A percentile compares a stretch with the other conserved stretches of the same genome.
phyloP scores from a whole-genome alignment of 2,329 filamentous ascomycete genomes.

The Hymenoscyphus occultus region DNA sequence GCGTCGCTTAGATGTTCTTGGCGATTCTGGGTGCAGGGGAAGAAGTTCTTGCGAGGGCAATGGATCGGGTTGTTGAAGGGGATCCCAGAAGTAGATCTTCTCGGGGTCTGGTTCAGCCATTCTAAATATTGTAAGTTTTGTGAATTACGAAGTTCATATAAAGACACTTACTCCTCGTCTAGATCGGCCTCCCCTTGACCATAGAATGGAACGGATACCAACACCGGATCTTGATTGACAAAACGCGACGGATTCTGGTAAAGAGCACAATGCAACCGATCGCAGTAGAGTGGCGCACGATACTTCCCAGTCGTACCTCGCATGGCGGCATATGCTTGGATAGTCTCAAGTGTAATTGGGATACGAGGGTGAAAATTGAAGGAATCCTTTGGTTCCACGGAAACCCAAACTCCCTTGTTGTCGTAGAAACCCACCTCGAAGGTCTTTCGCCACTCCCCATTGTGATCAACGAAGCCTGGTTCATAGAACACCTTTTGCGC shows the following conservation, averaged over 20 bases:
- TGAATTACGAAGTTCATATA: not conserved
- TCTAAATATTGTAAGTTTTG: not conserved
- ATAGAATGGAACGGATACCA: constrained; percentile 8
- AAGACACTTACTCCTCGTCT: not conserved
- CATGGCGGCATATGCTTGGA: constrained; percentile 24
- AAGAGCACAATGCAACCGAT: constrained; percentile 16
- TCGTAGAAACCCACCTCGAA: not conserved
- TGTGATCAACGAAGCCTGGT: not conserved
- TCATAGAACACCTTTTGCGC: not conserved
- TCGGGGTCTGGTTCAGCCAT: not conserved
- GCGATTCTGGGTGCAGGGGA: not conserved
- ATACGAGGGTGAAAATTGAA: constrained; percentile 17
- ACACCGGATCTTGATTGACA: not conserved
- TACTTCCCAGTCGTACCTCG: constrained; percentile 13
- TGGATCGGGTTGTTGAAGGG: constrained; percentile 6
- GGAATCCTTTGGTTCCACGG: constrained; percentile 6
- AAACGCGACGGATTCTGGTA: constrained; percentile 16
- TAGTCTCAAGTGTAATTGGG: constrained; percentile 22
- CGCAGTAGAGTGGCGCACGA: constrained; percentile 18
- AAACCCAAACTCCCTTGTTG: not conserved
- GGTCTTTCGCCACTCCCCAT: not conserved
- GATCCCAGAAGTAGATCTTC: constrained; percentile 19
- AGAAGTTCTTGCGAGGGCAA: not conserved
- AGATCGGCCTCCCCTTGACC: not conserved
- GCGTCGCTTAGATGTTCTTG: no score